Percentiles rank a stretch among this genome's conserved stretches.
Conservation (phyloP, 257 asterid species). For the Nicotiana otophora region DNA sequence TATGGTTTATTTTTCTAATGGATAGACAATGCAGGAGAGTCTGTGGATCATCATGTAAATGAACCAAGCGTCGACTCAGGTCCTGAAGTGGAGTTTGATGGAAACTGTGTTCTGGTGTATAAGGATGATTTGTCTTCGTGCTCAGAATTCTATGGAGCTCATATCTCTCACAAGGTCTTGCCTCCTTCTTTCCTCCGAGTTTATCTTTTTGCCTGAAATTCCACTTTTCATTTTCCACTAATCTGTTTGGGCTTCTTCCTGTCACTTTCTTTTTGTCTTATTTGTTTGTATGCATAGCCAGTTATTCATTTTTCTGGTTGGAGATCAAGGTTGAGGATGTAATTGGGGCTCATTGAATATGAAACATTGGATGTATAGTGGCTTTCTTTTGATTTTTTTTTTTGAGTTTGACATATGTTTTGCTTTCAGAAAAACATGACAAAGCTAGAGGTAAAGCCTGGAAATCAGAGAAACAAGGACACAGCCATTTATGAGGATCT, state of each 20-base stretch:
- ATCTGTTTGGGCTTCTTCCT: background rate
- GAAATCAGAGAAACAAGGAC: slow-evolving; percentile 1
- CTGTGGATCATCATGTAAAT: background rate
- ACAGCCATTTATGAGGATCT: background rate
- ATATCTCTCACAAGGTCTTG: background rate
- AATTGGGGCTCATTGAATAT: background rate
- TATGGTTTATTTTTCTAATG: background rate
- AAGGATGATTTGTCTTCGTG: background rate
- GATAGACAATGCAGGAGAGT: background rate
- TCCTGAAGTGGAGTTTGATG: background rate
- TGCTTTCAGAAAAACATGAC: slow-evolving; percentile 8
- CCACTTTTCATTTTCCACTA: background rate
- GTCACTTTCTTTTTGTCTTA: background rate
- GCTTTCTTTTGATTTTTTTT: background rate
- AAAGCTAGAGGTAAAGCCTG: background rate
- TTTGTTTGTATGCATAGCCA: background rate
- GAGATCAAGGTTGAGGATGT: background rate
- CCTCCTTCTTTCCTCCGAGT: background rate
- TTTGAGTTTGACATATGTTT: background rate
- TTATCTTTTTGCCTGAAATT: background rate
- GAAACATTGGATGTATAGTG: background rate
- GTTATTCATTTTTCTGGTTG: background rate
- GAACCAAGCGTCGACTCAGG: background rate
- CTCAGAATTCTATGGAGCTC: background rate
- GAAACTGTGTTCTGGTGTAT: background rate